Conservation (phyloP, 2,329 filamentous ascomycete genomes). For the Phialophora macrospora region DNA sequence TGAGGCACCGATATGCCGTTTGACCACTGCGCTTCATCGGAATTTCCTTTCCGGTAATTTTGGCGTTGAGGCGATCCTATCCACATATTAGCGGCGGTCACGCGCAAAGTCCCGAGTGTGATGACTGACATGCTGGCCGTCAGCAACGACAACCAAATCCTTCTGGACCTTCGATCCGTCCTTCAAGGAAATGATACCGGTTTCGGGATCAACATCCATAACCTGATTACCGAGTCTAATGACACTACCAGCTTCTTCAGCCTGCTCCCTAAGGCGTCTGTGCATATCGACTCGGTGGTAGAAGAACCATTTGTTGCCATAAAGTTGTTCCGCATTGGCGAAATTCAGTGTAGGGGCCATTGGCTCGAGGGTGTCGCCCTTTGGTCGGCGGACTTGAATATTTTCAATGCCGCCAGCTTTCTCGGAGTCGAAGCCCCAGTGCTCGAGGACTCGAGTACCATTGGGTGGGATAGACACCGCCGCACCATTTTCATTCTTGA, state of each 20-base stretch:
- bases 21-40: conserved; percentile 39
- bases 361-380: conserved; percentile 38
- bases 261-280: conserved; percentile 44
- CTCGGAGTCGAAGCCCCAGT: conserved; percentile 41
- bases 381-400: conserved; percentile 38
- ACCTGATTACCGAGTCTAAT: conserved; percentile 42
- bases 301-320: conserved; percentile 41
- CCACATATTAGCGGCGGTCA: conserved; percentile 19
- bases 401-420: conserved; percentile 39
- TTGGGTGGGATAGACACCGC: conserved; percentile 45
- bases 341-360: conserved; percentile 39
- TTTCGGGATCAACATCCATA: conserved; percentile 38
- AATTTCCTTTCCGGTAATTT: conserved; percentile 36
- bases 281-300: conserved; percentile 53
- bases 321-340: conserved; percentile 33
- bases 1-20: conserved; percentile 39
- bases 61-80: conserved; percentile 37
- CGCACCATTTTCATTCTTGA: conserved; percentile 45
- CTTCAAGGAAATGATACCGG: conserved; percentile 41
- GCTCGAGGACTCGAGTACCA: conserved; percentile 41
- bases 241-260: conserved; percentile 38
- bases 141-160: conserved; percentile 48
- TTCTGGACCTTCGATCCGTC: conserved; percentile 42
- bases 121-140: conserved; percentile 41
- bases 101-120: conserved; percentile 27